These are phyloP conservation scores for Coemansia javaensis DNA, from an alignment of 192 early-diverging fungal genomes.

Conservation along the genomic window DNA sequence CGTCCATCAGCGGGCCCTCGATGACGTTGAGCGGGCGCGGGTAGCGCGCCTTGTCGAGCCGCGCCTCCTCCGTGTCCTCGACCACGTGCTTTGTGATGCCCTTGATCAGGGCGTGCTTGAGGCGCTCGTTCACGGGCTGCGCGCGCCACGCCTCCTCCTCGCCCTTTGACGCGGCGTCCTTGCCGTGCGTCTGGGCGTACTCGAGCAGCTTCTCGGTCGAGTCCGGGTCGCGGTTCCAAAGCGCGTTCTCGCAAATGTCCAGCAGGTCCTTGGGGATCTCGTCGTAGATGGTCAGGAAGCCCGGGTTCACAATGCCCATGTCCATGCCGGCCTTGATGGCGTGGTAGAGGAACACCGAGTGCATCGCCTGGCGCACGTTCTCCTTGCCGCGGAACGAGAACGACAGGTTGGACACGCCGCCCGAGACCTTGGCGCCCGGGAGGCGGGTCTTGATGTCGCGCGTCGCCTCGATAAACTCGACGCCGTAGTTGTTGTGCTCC, in stretches of 20 bases:
- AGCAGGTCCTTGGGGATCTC: conserved; percentile 93
- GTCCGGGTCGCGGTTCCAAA: conserved; percentile 89
- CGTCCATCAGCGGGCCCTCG: conserved; percentile 92
- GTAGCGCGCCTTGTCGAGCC: conserved; percentile 66
- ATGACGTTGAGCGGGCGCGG: conserved; percentile 92
- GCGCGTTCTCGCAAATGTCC: conserved; percentile 85
- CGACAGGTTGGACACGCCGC: conserved; percentile 96
- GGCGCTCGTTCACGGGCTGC: conserved; percentile 65
- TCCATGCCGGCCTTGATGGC: conserved; percentile 83
- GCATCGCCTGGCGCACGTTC: conserved; percentile 88
- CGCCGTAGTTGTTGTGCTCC: conserved; percentile 94
- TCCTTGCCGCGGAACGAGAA: conserved; percentile 97
- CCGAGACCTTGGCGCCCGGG: conserved; percentile 88
- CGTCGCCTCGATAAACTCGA: conserved; percentile 86
- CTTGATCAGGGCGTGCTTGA: conserved; percentile 85
- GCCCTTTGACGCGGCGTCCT: conserved; percentile 60
- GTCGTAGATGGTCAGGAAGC: conserved; percentile 92
- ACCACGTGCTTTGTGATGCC: conserved; percentile 92
- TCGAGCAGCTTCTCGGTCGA: conserved; percentile 90
- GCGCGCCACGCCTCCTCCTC: conserved; percentile 86
- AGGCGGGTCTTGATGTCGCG: conserved; percentile 71
- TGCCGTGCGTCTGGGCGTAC: conserved; percentile 79
- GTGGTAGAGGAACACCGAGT: conserved; percentile 91
- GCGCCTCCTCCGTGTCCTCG: conserved; percentile 91
- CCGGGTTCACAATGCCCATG: conserved; percentile 98